Evolutionary conservation across 169 alveolate species (phyloP), one percentile per base, ranked within the genome.

Genomic region (Eimeria zaria): DNA sequence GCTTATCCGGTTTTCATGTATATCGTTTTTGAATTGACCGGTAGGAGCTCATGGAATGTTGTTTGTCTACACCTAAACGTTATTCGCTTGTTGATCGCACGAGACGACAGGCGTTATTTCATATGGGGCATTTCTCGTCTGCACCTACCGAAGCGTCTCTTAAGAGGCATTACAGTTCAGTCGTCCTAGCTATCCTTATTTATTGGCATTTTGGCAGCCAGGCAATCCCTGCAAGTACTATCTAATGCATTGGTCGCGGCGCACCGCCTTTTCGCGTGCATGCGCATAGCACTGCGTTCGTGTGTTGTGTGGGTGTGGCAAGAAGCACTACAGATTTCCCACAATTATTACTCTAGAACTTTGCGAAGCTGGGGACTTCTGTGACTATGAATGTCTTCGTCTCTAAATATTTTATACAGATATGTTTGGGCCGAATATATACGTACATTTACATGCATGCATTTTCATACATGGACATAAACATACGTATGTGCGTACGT

Each of bases 141-240:
- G 74, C 41, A 8, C 22, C 41, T 64, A 0, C 74, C n/a, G 74
- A 64, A 20, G 44, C 11, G 48, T 27, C 78, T n/a, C 14, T 33
- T 48, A 69, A 11, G 44, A 5, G 48, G 78, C 78, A 8, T 33
- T 69, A 33, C 78, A 33, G 78, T 24, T 69, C 78, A 24, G 24
- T 69, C 27, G 12, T 22, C 78, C 24, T 12, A 11, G n/a, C 33
- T 9, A 33, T 33, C 24, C 78, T 22, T 22, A 30, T 69, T 69
- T n/a, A 69, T 69, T 69, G 48, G 48, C 78, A 69, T 69, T 69
- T 69, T 69, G 78, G 78, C 78, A 33, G 48, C 78, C 78, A 69
- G 0, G 0, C 20, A 33, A 33, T 69, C 33, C 24, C 27, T 69
- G 48, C 0, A 0, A 69, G 24, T 60, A 11, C 6, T 60, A 18